A percentile compares a stretch with the other conserved stretches of the same genome.
Conservation (phyloP, 2,329 filamentous ascomycete species). For the Plectosphaerella plurivora region DNA sequence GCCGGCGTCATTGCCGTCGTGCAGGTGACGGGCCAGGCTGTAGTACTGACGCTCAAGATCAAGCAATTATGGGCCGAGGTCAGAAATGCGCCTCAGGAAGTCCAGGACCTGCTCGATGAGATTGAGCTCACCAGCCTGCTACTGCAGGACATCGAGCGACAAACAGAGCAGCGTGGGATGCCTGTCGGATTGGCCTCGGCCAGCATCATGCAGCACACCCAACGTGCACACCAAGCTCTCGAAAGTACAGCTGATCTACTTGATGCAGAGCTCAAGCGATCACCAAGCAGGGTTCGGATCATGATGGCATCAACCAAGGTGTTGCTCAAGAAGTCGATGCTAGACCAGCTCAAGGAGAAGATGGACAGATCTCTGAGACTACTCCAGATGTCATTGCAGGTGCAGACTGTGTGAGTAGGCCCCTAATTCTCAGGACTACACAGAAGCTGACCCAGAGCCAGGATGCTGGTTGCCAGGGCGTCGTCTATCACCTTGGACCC, state of each 20-base stretch:
- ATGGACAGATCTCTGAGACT: conserved; percentile 11
- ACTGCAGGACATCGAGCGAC: background rate
- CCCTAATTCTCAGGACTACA: too few relatives aligned
- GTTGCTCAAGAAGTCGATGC: conserved; percentile 12
- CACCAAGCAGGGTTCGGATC: too few relatives aligned
- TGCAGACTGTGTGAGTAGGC: conserved; percentile 16
- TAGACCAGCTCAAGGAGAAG: conserved; percentile 12
- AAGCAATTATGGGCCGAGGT: conserved; percentile 7
- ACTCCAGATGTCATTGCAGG: conserved; percentile 10
- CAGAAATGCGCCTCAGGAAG: conserved; percentile 5
- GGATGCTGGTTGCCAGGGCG: too few relatives aligned
- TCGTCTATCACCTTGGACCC: too few relatives aligned
- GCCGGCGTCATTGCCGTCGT: conserved; percentile 2
- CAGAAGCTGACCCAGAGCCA: too few relatives aligned
- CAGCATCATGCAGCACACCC: background rate
- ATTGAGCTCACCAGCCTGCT: background rate
- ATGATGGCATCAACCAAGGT: conserved; percentile 16
- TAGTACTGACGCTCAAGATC: conserved; percentile 1
- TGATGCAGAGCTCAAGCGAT: too few relatives aligned
- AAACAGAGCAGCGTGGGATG: background rate
- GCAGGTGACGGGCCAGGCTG: conserved; percentile 1
- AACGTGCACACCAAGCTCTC: too few relatives aligned
- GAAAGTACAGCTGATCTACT: too few relatives aligned
- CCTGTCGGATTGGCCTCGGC: background rate
- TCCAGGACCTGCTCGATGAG: background rate